A percentile compares a stretch with the other conserved stretches of the same genome.
Evolutionary conservation across 345 rosid genomes (phyloP).

Genomic region (Euphorbia pulcherrima): DNA sequence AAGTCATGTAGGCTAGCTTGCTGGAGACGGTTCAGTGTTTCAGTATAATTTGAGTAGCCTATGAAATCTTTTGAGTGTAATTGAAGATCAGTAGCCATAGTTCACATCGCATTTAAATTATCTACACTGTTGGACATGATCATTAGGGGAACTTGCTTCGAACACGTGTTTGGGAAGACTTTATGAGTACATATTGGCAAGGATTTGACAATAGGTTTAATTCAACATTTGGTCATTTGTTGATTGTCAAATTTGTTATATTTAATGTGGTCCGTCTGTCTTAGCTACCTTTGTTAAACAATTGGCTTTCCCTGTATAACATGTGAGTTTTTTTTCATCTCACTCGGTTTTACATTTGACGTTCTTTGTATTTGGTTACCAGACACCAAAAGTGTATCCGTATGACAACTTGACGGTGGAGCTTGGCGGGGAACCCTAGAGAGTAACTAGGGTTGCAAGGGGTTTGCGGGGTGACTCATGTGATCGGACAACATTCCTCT

Average conservation of each 20-base stretch:
- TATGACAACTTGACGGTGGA: conserved; percentile 91
- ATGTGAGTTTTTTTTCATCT: not conserved
- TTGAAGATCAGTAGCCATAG: not conserved
- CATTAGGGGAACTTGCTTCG: not conserved
- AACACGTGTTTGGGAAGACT: not conserved
- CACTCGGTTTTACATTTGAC: not conserved
- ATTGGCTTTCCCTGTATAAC: not conserved
- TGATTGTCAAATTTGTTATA: not conserved
- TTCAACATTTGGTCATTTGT: not conserved
- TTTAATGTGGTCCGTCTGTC: not conserved
- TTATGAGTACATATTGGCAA: not conserved
- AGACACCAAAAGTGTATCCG: conserved; percentile 90
- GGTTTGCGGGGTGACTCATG: conserved; percentile 4
- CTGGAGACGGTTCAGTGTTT: not conserved
- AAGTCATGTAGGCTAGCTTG: not conserved
- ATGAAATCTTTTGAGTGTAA: not conserved
- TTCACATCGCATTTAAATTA: not conserved
- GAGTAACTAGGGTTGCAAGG: conserved; percentile 8
- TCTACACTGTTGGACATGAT: not conserved
- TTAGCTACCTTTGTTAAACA: not conserved
- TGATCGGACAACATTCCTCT: conserved; percentile 5
- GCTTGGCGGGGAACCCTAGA: conserved; percentile 86
- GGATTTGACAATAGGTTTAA: not conserved
- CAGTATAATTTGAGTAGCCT: not conserved
- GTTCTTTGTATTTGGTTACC: conserved; percentile 19